phyloP scores from a whole-genome alignment of 108 stramenopile genomes.

The Nannochloropsis oceanica region DNA sequence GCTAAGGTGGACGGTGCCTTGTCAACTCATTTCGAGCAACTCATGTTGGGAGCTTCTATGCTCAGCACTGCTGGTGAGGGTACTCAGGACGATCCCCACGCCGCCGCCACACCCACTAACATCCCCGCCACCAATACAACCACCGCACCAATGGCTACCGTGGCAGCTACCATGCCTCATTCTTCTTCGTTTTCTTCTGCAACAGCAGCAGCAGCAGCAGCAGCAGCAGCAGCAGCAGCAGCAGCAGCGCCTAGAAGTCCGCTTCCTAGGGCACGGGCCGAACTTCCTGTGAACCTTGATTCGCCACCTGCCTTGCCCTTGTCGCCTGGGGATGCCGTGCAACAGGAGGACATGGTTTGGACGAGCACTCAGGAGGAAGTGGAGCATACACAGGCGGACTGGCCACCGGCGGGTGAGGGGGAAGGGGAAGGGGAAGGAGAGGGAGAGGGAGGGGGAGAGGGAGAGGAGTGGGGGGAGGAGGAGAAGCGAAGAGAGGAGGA shows the following conservation, averaged over 20 bases:
- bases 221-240: neutral
- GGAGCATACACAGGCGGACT: neutral
- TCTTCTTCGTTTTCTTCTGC: too few relatives aligned
- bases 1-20: neutral
- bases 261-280: neutral
- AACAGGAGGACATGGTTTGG: neutral
- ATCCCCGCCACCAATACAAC: neutral
- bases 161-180: neutral
- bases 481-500: neutral
- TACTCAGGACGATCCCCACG: neutral
- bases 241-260: neutral
- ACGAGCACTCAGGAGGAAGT: neutral
- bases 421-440: neutral
- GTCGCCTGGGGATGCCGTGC: neutral
- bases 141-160: neutral
- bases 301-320: neutral
- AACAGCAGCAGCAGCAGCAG: neutral
- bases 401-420: neutral
- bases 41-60: neutral
- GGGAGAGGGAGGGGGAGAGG: neutral
- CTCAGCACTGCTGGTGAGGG: neutral
- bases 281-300: neutral
- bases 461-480: neutral
- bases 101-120: neutral
- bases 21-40: neutral